phyloP scores from a whole-genome alignment of 2,329 filamentous ascomycete species.

The Monosporascus cannonballus region DNA sequence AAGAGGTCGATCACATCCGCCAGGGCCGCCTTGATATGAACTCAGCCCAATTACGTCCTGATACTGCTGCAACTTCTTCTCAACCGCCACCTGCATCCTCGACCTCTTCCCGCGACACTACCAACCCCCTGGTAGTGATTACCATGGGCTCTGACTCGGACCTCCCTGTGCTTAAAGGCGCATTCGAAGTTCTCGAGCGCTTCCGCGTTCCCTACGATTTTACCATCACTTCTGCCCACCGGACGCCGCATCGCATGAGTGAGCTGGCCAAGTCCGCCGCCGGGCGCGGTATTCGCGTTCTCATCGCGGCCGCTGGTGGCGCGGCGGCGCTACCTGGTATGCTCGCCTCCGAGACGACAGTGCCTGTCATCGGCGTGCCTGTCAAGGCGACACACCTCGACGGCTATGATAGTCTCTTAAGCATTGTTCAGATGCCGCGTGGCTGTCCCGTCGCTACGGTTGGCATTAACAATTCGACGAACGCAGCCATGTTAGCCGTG shows the following conservation, averaged over 20 bases:
- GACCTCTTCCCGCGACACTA: too few relatives aligned
- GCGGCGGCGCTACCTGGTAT: slow-evolving; percentile 72
- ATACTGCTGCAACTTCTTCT: slow-evolving; percentile 29
- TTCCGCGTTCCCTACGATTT: slow-evolving; percentile 67
- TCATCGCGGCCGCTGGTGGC: slow-evolving; percentile 71
- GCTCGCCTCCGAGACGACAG: slow-evolving; percentile 46
- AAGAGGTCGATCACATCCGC: slow-evolving; percentile 54
- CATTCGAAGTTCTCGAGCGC: slow-evolving; percentile 59
- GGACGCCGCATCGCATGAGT: slow-evolving; percentile 66
- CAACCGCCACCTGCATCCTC: slow-evolving; percentile 4
- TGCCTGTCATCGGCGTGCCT: slow-evolving; percentile 73
- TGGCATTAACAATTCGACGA: slow-evolving; percentile 74
- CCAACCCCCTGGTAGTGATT: slow-evolving; percentile 58
- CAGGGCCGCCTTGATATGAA: slow-evolving; percentile 33
- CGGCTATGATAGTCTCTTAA: slow-evolving; percentile 63
- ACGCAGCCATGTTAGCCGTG: slow-evolving; percentile 66
- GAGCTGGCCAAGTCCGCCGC: slow-evolving; percentile 59
- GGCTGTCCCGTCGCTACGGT: slow-evolving; percentile 71
- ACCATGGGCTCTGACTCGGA: slow-evolving; percentile 84
- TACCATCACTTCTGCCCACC: slow-evolving; percentile 74
- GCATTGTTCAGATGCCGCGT: slow-evolving; percentile 72
- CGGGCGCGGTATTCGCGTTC: slow-evolving; percentile 55
- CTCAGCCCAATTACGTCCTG: not conserved
- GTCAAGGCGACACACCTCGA: slow-evolving; percentile 69
- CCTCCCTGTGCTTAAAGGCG: slow-evolving; percentile 59